A percentile compares a stretch with the other conserved stretches of the same genome.
Evolutionary conservation across 2,329 filamentous ascomycete genomes (phyloP).

Genomic region (Sclerotinia nivalis): DNA sequence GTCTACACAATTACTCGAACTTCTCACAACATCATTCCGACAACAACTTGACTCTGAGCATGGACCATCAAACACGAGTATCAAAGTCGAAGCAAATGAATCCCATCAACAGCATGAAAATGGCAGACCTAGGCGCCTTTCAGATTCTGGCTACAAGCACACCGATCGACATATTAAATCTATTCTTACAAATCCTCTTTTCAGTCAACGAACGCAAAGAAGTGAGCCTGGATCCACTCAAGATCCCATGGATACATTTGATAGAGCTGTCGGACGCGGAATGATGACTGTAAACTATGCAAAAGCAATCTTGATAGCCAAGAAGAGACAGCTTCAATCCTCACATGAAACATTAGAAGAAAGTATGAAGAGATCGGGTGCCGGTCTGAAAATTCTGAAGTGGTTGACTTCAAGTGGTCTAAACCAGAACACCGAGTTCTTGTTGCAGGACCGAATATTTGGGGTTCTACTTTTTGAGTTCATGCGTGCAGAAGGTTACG

Average conservation of each 20-base stretch:
- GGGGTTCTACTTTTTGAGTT: conserved; percentile 36
- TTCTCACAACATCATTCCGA: conserved; percentile 64
- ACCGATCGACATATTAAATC: conserved; percentile 51
- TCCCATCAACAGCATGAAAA: conserved; percentile 3
- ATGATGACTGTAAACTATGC: conserved; percentile 38
- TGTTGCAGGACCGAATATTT: conserved; percentile 31
- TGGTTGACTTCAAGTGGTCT: conserved; percentile 39
- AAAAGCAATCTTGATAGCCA: conserved; percentile 31
- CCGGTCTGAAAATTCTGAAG: conserved; percentile 38
- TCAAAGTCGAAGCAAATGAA: neutral
- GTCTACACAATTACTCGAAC: conserved; percentile 58
- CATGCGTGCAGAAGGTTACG: conserved; percentile 38
- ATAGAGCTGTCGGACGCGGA: conserved; percentile 38
- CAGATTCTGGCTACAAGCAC: conserved; percentile 30
- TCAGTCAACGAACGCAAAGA: conserved; percentile 34
- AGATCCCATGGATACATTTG: conserved; percentile 40
- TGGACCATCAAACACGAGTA: conserved; percentile 39
- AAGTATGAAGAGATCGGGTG: conserved; percentile 37
- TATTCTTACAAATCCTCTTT: conserved; percentile 53
- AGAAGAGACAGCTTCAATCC: conserved; percentile 31
- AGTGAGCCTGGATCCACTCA: neutral
- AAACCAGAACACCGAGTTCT: conserved; percentile 33
- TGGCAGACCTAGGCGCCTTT: conserved; percentile 29
- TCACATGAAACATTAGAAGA: conserved; percentile 31
- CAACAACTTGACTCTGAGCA: conserved; percentile 61